Conservation (phyloP, 2,329 filamentous ascomycete genomes). For the Graphilbum ipis-grandicollis region DNA sequence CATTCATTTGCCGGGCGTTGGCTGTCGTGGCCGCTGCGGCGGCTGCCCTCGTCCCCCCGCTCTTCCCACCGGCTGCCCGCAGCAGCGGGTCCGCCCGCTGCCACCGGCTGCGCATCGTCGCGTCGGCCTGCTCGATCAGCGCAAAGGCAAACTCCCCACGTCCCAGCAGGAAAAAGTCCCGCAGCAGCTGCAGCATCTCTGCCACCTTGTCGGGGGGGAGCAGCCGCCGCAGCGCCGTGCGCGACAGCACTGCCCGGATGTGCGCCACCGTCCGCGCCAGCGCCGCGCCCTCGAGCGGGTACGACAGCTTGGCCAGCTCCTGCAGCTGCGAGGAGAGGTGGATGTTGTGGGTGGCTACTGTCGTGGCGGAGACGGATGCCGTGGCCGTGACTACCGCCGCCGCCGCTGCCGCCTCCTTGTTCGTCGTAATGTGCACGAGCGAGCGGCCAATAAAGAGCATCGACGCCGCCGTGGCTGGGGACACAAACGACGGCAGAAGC, state of each 20-base stretch:
- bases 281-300: conserved; percentile 55
- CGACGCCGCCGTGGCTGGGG: conserved; percentile 54
- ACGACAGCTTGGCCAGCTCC: conserved; percentile 48
- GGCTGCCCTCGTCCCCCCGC: too few relatives aligned
- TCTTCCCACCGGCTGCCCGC: too few relatives aligned
- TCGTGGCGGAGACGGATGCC: conserved; percentile 17
- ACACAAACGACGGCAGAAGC: conserved; percentile 67
- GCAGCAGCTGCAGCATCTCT: conserved; percentile 58
- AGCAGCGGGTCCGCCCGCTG: conserved; percentile 41
- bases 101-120: conserved; percentile 58
- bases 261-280: conserved; percentile 57
- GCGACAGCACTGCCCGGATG: conserved; percentile 67
- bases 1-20: conserved; percentile 35
- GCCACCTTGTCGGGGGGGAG: conserved; percentile 62
- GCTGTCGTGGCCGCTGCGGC: conserved; percentile 4
- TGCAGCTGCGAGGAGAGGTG: conserved; percentile 47
- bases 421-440: conserved; percentile 58
- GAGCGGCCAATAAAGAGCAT: conserved; percentile 86
- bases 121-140: conserved; percentile 70
- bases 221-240: conserved; percentile 67
- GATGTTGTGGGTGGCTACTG: conserved; percentile 23
- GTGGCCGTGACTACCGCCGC: neutral
- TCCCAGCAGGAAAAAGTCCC: conserved; percentile 75
- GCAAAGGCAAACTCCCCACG: conserved; percentile 84
- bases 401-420: neutral